Conservation (phyloP, 1,284 basidiomycete genomes). For the Ustilago xerochloae region DNA sequence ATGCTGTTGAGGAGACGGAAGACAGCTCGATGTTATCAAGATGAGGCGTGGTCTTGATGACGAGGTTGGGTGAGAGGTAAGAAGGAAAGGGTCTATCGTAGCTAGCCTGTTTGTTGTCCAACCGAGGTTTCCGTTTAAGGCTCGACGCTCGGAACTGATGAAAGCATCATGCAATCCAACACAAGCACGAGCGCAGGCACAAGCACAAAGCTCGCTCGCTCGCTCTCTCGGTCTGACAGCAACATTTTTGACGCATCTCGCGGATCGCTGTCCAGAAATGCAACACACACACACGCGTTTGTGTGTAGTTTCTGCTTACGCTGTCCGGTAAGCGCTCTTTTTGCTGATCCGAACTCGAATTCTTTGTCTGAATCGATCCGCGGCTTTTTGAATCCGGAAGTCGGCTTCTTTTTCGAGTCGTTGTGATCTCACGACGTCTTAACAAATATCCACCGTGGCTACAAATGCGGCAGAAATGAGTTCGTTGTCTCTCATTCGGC, state of each 20-base stretch:
- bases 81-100: not conserved
- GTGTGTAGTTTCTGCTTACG: constrained; percentile 5
- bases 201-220: not conserved
- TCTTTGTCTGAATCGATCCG: not conserved
- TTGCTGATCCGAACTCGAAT: not conserved
- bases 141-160: not conserved
- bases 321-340: constrained; percentile 2
- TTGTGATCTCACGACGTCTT: no score
- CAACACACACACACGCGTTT: not conserved
- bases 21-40: not conserved
- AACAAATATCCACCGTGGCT: no score
- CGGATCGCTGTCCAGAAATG: not conserved
- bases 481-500: constrained; percentile 28
- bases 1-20: not conserved
- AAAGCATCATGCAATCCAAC: not conserved
- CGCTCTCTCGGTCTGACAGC: not conserved
- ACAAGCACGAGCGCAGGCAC: no score
- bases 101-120: not conserved
- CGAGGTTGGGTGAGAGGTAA: no score
- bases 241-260: constrained; percentile 8
- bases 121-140: not conserved
- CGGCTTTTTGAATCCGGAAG: not conserved
- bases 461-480: not conserved
- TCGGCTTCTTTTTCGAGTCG: no score
- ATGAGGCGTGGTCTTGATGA: not conserved